Evolutionary conservation across 441 rosid genomes (phyloP).

Genomic region (Adansonia grandidieri): DNA sequence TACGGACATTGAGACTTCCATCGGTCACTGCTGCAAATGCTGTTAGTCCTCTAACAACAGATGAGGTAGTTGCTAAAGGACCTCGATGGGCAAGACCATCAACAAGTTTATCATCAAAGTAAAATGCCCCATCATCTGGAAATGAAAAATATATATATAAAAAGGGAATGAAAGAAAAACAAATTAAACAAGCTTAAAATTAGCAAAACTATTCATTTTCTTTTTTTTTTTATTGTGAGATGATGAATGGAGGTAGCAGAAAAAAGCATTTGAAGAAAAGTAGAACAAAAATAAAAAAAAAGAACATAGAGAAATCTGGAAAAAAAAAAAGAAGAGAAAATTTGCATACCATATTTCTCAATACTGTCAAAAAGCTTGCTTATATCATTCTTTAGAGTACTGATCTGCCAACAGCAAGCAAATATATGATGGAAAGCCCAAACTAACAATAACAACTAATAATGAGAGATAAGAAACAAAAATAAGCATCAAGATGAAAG

Average conservation of each 20-base stretch:
- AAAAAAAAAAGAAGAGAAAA: not conserved
- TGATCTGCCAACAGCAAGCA: conserved; percentile 58
- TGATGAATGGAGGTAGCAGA: not conserved
- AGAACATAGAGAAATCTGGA: not conserved
- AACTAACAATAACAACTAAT: not conserved
- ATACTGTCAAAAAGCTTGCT: conserved; percentile 82
- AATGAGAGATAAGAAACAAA: conserved; percentile 11
- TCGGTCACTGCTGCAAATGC: conserved; percentile 66
- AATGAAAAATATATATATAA: conserved; percentile 12
- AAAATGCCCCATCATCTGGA: conserved; percentile 80
- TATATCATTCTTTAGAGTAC: conserved; percentile 63
- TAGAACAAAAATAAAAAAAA: not conserved
- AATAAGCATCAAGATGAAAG: not conserved
- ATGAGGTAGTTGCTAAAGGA: conserved; percentile 77
- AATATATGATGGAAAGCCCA: conserved; percentile 5
- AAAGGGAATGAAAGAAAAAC: not conserved
- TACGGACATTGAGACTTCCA: conserved; percentile 64
- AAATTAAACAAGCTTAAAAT: not conserved
- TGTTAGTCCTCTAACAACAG: conserved; percentile 80
- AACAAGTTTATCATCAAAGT: conserved; percentile 76
- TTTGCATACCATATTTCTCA: conserved; percentile 73
- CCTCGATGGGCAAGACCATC: conserved; percentile 56
- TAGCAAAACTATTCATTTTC: not conserved
- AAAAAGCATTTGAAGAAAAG: not conserved
- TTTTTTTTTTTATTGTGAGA: not conserved